These are phyloP conservation scores for Thyridium curvatum DNA, from an alignment of 2,329 filamentous ascomycete species.

Conservation along the genomic window DNA sequence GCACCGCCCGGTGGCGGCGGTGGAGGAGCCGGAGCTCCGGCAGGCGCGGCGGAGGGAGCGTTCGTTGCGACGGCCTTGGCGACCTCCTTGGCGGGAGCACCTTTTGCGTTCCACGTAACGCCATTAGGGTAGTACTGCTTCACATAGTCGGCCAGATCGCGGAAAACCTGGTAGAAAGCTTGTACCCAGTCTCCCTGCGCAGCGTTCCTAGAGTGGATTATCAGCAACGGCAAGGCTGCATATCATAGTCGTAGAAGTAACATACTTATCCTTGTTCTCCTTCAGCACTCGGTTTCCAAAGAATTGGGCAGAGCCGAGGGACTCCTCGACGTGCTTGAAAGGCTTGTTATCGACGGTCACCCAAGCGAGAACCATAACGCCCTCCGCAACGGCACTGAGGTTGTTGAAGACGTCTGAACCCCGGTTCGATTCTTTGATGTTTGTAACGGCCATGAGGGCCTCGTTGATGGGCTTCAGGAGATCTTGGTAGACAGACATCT, in stretches of 20 bases:
- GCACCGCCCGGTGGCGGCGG: slow-evolving; percentile 45
- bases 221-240: slow-evolving; percentile 2
- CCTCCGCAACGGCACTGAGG: slow-evolving; percentile 81
- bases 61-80: slow-evolving; percentile 48
- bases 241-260: neutral
- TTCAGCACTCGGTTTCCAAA: slow-evolving; percentile 92
- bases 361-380: slow-evolving; percentile 86
- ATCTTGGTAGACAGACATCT: slow-evolving; percentile 63
- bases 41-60: slow-evolving; percentile 1
- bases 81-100: slow-evolving; percentile 65
- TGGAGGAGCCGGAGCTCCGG: slow-evolving; percentile 28
- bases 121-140: slow-evolving; percentile 77
- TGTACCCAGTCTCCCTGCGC: slow-evolving; percentile 85
- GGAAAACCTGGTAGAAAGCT: slow-evolving; percentile 87
- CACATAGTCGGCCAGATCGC: slow-evolving; percentile 74
- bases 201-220: slow-evolving; percentile 51
- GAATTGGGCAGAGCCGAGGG: slow-evolving; percentile 79
- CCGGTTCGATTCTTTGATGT: slow-evolving; percentile 77
- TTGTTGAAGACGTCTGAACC: slow-evolving; percentile 71
- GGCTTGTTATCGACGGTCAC: slow-evolving; percentile 79
- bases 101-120: slow-evolving; percentile 79
- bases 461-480: slow-evolving; percentile 84
- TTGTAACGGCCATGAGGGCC: slow-evolving; percentile 70
- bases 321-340: slow-evolving; percentile 77
- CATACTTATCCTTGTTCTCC: slow-evolving; percentile 69